Conservation (phyloP, 1,284 basidiomycete species). For the Pisolithus thermaeus region DNA sequence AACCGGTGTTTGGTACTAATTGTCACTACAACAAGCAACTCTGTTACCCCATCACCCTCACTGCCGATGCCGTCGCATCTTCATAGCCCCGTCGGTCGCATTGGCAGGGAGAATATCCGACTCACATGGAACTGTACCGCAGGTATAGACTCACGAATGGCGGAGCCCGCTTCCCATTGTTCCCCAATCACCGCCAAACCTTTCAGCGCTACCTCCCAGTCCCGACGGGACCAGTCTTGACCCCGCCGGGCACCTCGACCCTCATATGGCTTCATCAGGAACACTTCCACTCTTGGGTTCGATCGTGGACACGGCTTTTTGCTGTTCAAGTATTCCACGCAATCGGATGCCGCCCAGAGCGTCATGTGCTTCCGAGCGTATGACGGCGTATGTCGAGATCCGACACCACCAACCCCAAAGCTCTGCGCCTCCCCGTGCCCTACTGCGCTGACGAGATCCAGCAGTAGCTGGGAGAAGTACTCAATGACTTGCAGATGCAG, state of each 20-base stretch:
- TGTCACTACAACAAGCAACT: not conserved
- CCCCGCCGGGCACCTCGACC: slow-evolving; percentile 49
- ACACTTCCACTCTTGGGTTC: slow-evolving; percentile 43
- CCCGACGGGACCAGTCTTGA: slow-evolving; percentile 62
- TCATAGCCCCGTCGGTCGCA: slow-evolving; percentile 46
- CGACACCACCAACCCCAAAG: slow-evolving; percentile 23
- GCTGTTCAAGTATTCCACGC: slow-evolving; percentile 49
- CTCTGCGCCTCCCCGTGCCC: slow-evolving; percentile 40
- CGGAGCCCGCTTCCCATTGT: slow-evolving; percentile 45
- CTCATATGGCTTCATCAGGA: slow-evolving; percentile 45
- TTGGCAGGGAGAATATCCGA: slow-evolving; percentile 41
- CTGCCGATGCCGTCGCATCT: not conserved
- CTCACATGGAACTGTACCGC: slow-evolving; percentile 44
- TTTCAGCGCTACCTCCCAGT: slow-evolving; percentile 52
- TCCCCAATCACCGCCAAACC: slow-evolving; percentile 44
- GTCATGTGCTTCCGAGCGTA: slow-evolving; percentile 36
- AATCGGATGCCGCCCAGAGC: slow-evolving; percentile 50
- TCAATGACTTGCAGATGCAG: slow-evolving; percentile 65
- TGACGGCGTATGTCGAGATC: slow-evolving; percentile 54
- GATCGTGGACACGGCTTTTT: slow-evolving; percentile 28
- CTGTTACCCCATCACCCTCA: not conserved
- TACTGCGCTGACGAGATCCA: slow-evolving; percentile 49
- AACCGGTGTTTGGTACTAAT: too few species aligned
- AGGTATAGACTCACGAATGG: slow-evolving; percentile 45
- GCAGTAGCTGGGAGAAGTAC: slow-evolving; percentile 57